Evolutionary conservation across 257 asterid genomes (phyloP), one percentile per base, ranked within the genome.

Genomic region (Solanum peruvianum): DNA sequence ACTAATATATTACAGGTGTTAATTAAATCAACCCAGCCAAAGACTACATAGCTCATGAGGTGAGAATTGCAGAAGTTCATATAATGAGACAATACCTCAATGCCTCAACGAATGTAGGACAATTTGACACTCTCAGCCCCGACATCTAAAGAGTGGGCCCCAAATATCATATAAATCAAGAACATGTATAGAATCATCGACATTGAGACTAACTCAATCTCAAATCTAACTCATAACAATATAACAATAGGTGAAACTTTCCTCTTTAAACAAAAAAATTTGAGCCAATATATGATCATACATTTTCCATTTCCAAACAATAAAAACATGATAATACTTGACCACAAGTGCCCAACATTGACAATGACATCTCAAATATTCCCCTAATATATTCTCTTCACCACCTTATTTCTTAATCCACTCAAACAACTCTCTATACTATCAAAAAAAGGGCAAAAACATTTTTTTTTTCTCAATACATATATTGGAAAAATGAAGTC

Each of bases 381-480:
- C 86, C 86, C 86, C 89, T 89, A 91, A 91, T 88, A 94, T 88
- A 93, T 89, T 88, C 81, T 85, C 89, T 88, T 84, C 88, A 72
- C 73, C 73, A 45, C 71, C 86, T 45, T 58, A 27, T 85, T 81
- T 18, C 77, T 71, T 21, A 70, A 71, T 69, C 90, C 45, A 87
- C 52, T 84, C 91, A 83, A 86, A 86, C 89, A 69, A 89, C 78
- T 82, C 77, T 86, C 5, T 13, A 83, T 83, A 33, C 33, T 83
- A 44, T 58, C 49, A 41, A 20, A 49, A 49, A 35, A 58, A 72
- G 87, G 67, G 58, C 37, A 88, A 41, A 75, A 85, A 10, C 73
- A 2, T 42, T 23, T 14, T 80, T 21, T 62, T 47, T 49, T 21
- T 9, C 41, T 64, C 39, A 64, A 62, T n/a, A 33, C 20, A 77